Evolutionary conservation across 2,329 filamentous ascomycete species (phyloP).

Genomic region (Botryosphaeria dothidea): DNA sequence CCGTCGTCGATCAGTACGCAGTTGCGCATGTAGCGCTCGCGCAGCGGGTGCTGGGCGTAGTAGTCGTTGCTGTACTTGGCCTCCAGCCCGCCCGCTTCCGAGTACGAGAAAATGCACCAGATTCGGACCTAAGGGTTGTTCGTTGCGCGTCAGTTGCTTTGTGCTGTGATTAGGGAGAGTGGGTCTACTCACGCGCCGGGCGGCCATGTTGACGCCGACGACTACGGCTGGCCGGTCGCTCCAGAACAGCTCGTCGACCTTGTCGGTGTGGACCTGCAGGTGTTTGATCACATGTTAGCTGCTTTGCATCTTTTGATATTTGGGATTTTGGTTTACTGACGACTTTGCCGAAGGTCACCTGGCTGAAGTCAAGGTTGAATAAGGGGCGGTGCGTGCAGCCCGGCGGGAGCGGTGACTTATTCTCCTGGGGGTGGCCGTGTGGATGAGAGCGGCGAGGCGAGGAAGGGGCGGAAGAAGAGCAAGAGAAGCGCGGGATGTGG

Average conservation of each 20-base stretch:
- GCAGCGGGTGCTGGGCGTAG: not conserved
- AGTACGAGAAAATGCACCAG: not conserved
- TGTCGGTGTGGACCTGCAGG: not conserved
- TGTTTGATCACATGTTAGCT: too few relatives aligned
- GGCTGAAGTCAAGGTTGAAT: not conserved
- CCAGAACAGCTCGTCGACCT: not conserved
- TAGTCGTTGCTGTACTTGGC: not conserved
- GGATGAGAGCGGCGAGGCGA: not conserved
- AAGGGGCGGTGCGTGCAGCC: not conserved
- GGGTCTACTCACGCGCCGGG: not conserved
- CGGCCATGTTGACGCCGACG: not conserved
- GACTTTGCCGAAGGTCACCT: not conserved
- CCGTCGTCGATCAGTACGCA: not conserved
- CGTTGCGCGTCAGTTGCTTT: too few relatives aligned
- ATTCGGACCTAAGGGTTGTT: too few relatives aligned
- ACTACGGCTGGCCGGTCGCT: not conserved
- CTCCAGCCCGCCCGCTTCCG: not conserved
- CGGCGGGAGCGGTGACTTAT: not conserved
- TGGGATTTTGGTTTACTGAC: too few relatives aligned
- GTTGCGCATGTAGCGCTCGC: not conserved
- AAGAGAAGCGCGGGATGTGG: not conserved
- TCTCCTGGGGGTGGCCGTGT: not conserved
- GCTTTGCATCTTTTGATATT: too few relatives aligned
- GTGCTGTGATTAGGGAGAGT: too few relatives aligned
- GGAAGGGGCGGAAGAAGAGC: not conserved